These are phyloP conservation scores for Exophiala sp. DNA, from an alignment of 2,329 filamentous ascomycete species.

Conservation along the genomic window DNA sequence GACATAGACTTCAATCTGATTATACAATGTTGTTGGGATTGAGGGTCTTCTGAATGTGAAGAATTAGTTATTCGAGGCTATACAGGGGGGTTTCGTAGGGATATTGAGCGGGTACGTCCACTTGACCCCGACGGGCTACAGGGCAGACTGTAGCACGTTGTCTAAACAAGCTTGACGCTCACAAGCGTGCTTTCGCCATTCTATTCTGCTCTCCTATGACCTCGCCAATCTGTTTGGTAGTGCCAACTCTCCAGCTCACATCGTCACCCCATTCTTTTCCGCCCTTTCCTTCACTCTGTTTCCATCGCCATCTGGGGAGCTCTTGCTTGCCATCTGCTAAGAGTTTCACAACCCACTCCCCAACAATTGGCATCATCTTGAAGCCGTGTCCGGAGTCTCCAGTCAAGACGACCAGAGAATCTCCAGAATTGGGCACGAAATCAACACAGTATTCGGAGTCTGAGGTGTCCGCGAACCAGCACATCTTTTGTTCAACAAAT, in stretches of 20 bases:
- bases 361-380: slow-evolving; percentile 61
- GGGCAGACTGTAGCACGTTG: too few relatives aligned
- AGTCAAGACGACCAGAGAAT: slow-evolving; percentile 49
- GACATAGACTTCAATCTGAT: too few relatives aligned
- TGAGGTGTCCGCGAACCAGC: slow-evolving; percentile 61
- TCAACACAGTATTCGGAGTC: slow-evolving; percentile 62
- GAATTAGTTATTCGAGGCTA: too few relatives aligned
- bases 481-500: slow-evolving; percentile 56
- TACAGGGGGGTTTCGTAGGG: too few relatives aligned
- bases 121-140: too few relatives aligned
- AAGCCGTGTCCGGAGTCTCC: slow-evolving; percentile 62
- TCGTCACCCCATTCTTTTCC: slow-evolving; percentile 42
- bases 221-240: slow-evolving; percentile 15
- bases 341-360: slow-evolving; percentile 51
- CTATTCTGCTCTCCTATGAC: slow-evolving; percentile 17
- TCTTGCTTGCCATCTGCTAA: slow-evolving; percentile 45
- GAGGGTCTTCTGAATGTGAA: too few relatives aligned
- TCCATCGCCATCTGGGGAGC: slow-evolving; percentile 53
- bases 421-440: slow-evolving; percentile 50
- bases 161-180: not conserved
- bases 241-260: slow-evolving; percentile 49
- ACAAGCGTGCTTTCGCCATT: slow-evolving; percentile 10
- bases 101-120: too few relatives aligned
- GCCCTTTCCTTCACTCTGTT: slow-evolving; percentile 32
- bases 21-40: too few relatives aligned